A percentile compares a stretch with the other conserved stretches of the same genome.
phyloP scores from a whole-genome alignment of 2,329 filamentous ascomycete species.

The Rhynchosporium secalis region DNA sequence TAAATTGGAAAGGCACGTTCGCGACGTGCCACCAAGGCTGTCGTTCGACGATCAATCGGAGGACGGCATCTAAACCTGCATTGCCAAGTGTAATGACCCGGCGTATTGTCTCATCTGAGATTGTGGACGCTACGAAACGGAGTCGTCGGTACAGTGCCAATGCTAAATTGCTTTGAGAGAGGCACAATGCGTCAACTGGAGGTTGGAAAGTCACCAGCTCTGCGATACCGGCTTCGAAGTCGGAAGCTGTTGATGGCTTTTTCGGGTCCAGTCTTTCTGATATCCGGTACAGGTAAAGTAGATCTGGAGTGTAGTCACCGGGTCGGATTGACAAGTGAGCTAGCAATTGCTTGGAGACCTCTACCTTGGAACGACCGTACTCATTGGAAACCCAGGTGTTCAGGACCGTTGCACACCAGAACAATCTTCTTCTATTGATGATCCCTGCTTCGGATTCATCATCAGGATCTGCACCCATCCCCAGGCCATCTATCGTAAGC shows the following conservation, averaged over 20 bases:
- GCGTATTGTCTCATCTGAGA: constrained; percentile 12
- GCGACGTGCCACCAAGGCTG: constrained; percentile 17
- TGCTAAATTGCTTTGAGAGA: constrained; percentile 8
- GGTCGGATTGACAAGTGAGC: constrained; percentile 6
- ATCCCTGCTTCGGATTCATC: constrained; percentile 6
- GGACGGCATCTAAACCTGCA: constrained; percentile 5
- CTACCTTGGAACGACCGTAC: constrained; percentile 13
- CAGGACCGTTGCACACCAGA: constrained; percentile 15
- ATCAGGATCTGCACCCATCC: constrained; percentile 1
- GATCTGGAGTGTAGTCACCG: constrained; percentile 14
- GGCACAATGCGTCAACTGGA: constrained; percentile 6
- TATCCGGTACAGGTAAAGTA: constrained; percentile 13
- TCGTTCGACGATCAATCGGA: constrained; percentile 6
- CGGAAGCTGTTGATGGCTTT: constrained; percentile 14
- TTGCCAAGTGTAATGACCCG: constrained; percentile 13
- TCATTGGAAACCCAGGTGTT: constrained; percentile 17
- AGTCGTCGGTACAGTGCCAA: constrained; percentile 14
- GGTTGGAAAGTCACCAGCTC: constrained; percentile 11
- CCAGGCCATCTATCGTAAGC: constrained; percentile 15
- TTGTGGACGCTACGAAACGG: constrained; percentile 13
- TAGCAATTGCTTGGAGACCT: constrained; percentile 2
- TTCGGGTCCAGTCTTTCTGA: constrained; percentile 11
- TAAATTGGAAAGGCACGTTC: constrained; percentile 15
- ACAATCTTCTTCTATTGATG: constrained; percentile 5
- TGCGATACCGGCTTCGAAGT: constrained; percentile 15